A percentile compares a stretch with the other conserved stretches of the same genome.
Evolutionary conservation across 2,329 filamentous ascomycete genomes (phyloP).

Genomic region (Aspergillus novofumigatus): DNA sequence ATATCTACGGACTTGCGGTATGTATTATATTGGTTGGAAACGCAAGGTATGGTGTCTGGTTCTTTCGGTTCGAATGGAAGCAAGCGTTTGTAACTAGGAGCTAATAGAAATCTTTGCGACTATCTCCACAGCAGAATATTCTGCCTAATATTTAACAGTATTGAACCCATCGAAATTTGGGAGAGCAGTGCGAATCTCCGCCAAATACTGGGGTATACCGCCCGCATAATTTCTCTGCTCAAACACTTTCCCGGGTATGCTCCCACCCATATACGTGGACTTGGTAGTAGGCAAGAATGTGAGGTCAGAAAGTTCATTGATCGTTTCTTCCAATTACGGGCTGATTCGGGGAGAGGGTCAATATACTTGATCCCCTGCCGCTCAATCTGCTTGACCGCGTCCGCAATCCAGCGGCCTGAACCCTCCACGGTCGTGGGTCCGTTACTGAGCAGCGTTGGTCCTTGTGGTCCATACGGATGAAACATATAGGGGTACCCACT

Average conservation of each 20-base stretch:
- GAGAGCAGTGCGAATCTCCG: constrained; percentile 11
- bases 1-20: neutral
- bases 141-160: neutral
- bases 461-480: constrained; percentile 54
- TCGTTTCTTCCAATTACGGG: constrained; percentile 48
- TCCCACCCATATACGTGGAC: constrained; percentile 56
- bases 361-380: constrained; percentile 47
- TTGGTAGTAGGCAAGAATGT: constrained; percentile 48
- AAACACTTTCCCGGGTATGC: constrained; percentile 50
- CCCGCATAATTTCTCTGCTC: constrained; percentile 48
- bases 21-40: neutral
- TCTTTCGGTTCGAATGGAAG: neutral
- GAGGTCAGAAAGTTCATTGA: constrained; percentile 45
- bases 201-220: constrained; percentile 16
- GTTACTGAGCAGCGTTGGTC: constrained; percentile 53
- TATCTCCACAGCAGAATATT: neutral
- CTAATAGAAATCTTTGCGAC: neutral
- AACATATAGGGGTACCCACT: constrained; percentile 48
- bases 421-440: constrained; percentile 51
- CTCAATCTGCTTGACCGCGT: constrained; percentile 48
- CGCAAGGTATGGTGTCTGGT: neutral
- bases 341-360: constrained; percentile 45
- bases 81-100: neutral
- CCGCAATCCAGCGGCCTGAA: constrained; percentile 55
- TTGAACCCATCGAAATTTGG: constrained; percentile 6